Evolutionary conservation across 306 rosid genomes (phyloP).

Genomic region (Betula pendula): DNA sequence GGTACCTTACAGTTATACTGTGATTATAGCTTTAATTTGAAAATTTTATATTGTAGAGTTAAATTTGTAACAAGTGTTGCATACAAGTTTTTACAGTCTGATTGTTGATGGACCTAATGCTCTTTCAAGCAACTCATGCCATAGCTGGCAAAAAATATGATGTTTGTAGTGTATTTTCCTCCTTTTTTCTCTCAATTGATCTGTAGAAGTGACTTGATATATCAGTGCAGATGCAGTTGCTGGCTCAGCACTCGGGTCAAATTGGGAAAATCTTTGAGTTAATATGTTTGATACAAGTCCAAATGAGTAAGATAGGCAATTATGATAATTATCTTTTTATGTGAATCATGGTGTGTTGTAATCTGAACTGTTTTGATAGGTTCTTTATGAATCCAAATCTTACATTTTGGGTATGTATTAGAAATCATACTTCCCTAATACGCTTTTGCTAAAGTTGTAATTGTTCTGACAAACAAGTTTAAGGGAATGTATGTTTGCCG

Average conservation of each 20-base stretch:
- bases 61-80: conserved; percentile 24
- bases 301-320: not conserved
- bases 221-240: not conserved
- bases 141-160: not conserved
- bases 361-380: too few relatives aligned
- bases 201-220: not conserved
- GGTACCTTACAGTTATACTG: conserved; percentile 39
- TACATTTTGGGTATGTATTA: too few relatives aligned
- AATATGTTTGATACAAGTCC: not conserved
- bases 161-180: not conserved
- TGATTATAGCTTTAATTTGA: conserved; percentile 27
- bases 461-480: too few relatives aligned
- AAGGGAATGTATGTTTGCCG: too few relatives aligned
- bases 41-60: conserved; percentile 30
- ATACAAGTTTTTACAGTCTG: not conserved
- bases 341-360: too few relatives aligned
- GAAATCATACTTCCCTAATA: too few relatives aligned
- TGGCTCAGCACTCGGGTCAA: not conserved
- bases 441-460: too few relatives aligned
- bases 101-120: not conserved
- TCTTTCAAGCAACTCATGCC: not conserved
- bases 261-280: not conserved
- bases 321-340: not conserved
- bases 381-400: too few relatives aligned
- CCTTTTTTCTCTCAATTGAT: not conserved